Base-by-base conservation (phyloP, 768 basidiomycete species). In the Trichaptum fuscoviolaceum region DNA sequence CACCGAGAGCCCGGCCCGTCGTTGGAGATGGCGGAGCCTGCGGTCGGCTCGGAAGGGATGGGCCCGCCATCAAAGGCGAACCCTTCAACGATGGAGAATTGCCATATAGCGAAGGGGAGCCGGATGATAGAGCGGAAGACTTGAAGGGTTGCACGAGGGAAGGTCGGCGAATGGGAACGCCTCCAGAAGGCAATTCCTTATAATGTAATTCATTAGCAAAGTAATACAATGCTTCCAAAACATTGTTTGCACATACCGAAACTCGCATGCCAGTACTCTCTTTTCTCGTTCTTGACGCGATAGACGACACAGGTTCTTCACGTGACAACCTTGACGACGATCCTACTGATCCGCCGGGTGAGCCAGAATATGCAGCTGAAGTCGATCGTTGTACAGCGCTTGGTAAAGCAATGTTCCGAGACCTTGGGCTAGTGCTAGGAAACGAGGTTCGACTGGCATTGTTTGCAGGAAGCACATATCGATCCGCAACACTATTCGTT, bases 101-200 rank as follows among this genome's bases (percentile, higher is more conserved):
- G 0, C 83, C 83, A 69, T 83, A 80, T 0, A 83, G 69, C 0
- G 83, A 84, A 0, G 82, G 81, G 7, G 83, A 82, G 9, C 82
- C 82, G 0, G 82, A 78, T 23, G 83, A 84, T 15, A 84, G 76
- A 0, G 84, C 82, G 10, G 81, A 80, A 7, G 82, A 79, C 70
- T 83, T 84, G 78, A 84, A 84, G 18, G 82, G 81, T 66, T 82
- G 77, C 1, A 83, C 77, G 24, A 84, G 76, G 27, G 76, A 77
- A 3, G 80, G 77, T 59, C 75, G 76, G 18, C 82, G 81, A n/a
- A 84, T 83, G 2, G 82, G 82, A 15, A 83, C 66, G 8, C 59
- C 27, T 2, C 58, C 63, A 58, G 26, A 27, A 58, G 63, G 35
- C 9, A 42, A 12, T 30, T n/a, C 35, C 17, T 23, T 30, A 17